Base-by-base conservation (phyloP, 371 early-diverging fungal species). In the Mucor sp. region DNA sequence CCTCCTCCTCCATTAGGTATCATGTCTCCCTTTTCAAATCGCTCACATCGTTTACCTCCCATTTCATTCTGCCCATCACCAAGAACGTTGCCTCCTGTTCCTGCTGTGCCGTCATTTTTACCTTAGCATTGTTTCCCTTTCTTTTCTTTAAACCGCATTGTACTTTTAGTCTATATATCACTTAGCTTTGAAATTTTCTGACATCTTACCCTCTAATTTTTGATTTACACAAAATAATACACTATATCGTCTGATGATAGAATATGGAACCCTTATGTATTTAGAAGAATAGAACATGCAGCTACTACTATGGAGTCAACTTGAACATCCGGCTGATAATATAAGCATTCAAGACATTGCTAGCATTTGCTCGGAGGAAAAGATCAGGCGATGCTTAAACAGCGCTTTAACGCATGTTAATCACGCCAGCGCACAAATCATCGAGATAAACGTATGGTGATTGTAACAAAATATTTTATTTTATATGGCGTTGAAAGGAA, bases 41-140 rank as follows among this genome's bases (percentile, higher is more conserved):
- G 64, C 30, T 39, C 44, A 25, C 59, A 58, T 64, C 58, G 65
- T 35, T 33, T 70, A 70, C 70, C 70, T 19, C 70, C 70, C 7
- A 70, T 70, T 23, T 68, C 68, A 19, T 57, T 63, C 9, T 63
- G 63, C 30, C 41, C 63, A 21, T 32, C 63, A 5, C 59, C 68
- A 35, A 44, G 47, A n/a, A 28, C 69, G 23, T 39, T 66, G 28
- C 66, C 66, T 17, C 66, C 60, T 21, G 57, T 61, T 17, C 37
- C 67, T 27, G 35, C 62, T 23, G 62, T 65, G 2, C 62, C 70
- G 25, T 66, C 70, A 65, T 70, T 62, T 28, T 58, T 66, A 66
- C 61, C 39, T 27, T 43, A 63, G 30, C 53, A 33, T 62, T 62
- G 32, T 62, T 63, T 55, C 47, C 30, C 30, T 30, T 48, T n/a